Evolutionary conservation across 495 filamentous ascomycete species (phyloP), one percentile per base, ranked within the genome.

Genomic region (Gamarada debralockiae): DNA sequence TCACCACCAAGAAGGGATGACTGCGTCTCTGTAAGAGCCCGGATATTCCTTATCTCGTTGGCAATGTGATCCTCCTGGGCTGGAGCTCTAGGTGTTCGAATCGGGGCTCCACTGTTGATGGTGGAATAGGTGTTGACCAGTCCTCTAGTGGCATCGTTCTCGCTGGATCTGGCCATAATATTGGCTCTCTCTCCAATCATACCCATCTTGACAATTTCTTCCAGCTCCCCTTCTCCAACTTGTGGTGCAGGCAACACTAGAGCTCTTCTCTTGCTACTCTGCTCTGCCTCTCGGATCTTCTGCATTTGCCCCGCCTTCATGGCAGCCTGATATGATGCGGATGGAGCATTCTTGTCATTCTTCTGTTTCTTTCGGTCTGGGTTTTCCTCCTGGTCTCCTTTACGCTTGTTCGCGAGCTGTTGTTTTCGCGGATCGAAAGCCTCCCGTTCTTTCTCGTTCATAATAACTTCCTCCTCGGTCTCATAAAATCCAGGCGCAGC

Each of bases 171-270:
- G 20, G 86, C 88, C 63, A 87, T 65, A 43, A 77, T 73, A 62
- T 82, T 89, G n/a, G 92, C 93, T 55, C 85, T 85, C 58, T 96
- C 90, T 31, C 90, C 93, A 43, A 90, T 81, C 84, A 96, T 86
- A 23, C 93, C 95, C 90, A 97, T 95, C 69, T 98, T 98, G 39
- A 98, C 91, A 64, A 98, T 97, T 62, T 96, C 91, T 65, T 98
- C 93, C 58, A 98, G 78, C 68, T 98, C 93, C 27, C 82, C 75
- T 58, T 97, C 93, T 64, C 85, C 83, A 50, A 98, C 91, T 70
- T 98, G 93, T 17, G 93, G 93, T 3, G 84, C 73, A 9, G 93
- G 93, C 33, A 98, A 73, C 31, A 83, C 80, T 39, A 98, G 75
- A 15, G 83, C 69, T 49, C 90, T 78, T 47, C 93, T 81, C 68